These are phyloP conservation scores for Xylaria curta DNA, from an alignment of 495 filamentous ascomycete genomes.

Conservation along the genomic window DNA sequence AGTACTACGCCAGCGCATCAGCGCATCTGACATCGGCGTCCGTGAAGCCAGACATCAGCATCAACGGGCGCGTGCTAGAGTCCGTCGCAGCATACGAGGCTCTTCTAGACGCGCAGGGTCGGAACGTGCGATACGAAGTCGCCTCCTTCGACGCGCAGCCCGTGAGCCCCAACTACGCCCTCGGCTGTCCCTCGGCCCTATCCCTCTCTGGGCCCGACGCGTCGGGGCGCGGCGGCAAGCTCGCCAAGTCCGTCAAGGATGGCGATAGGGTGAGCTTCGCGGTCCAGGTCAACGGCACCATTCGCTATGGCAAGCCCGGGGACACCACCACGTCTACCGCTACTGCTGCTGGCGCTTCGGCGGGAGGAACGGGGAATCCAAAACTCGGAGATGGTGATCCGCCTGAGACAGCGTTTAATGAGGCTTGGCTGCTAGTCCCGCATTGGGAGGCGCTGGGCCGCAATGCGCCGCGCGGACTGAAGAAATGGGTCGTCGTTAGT, in stretches of 20 bases:
- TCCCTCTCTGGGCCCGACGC: not conserved
- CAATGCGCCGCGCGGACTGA: constrained; percentile 43
- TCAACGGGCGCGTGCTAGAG: constrained; percentile 49
- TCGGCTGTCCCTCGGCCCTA: constrained; percentile 43
- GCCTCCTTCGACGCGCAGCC: constrained; percentile 75
- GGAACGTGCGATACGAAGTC: constrained; percentile 58
- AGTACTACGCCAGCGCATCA: constrained; percentile 48
- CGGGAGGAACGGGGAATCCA: constrained; percentile 32
- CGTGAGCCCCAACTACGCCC: constrained; percentile 67
- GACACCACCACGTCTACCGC: not conserved
- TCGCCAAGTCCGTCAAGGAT: constrained; percentile 40
- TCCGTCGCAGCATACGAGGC: constrained; percentile 45
- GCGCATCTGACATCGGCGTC: constrained; percentile 40
- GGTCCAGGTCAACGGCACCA: constrained; percentile 69
- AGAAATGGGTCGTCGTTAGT: constrained; percentile 71
- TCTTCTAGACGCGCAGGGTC: constrained; percentile 46
- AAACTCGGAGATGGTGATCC: constrained; percentile 49
- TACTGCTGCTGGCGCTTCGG: not conserved
- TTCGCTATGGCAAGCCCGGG: constrained; percentile 58
- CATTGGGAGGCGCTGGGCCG: constrained; percentile 64
- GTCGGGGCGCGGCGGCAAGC: constrained; percentile 3
- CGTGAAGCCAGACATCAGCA: constrained; percentile 50
- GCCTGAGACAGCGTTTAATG: constrained; percentile 70
- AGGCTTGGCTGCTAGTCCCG: constrained; percentile 78
- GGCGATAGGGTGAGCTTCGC: constrained; percentile 71